Evolutionary conservation across 2,329 filamentous ascomycete genomes (phyloP), one percentile per base, ranked within the genome.

Genomic region (Metarhizium brunneum): DNA sequence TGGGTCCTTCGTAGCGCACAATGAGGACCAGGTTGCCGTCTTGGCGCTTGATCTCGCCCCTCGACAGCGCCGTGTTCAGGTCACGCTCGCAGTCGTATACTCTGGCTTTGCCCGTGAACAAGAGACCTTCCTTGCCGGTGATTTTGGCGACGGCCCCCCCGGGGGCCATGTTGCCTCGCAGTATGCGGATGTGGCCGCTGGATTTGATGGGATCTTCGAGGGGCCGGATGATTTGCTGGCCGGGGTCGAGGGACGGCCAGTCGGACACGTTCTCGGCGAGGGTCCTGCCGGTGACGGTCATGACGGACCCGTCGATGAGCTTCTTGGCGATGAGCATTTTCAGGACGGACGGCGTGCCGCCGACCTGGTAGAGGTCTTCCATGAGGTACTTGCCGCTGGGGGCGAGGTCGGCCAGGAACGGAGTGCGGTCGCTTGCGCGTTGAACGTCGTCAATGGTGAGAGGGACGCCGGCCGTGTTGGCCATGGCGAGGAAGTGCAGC

Each of bases 141-240:
- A 97, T 96, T 72, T 97, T 97, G 58, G 91, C 92, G 1, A 97
- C 92, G 1, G 92, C 88, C 38, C 92, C 92, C 11, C 85, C 87
- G 1, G 92, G 92, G 2, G 92, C 90, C 36, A 96, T 80, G 69
- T 95, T 96, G 20, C 92, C 92, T 57, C 83, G 82, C 3, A 97
- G 80, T 58, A 97, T 88, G 70, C 92, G 90, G 58, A 97, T 81
- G 69, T 97, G 92, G 47, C 92, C 92, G 0, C 85, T 90, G 1
- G 78, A 62, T 70, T 96, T 96, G 77, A 95, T 92, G 53, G 80
- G 80, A 64, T 82, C 61, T 13, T 80, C 77, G 8, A 96, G 76
- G 0, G 88, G 84, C 67, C 96, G 92, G 69, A 97, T 95, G 67
- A 97, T 89, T 50, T 82, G 80, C 70, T 97, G 92, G 55, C 85